These are phyloP conservation scores for Phycomyces blakesleeanus DNA, from an alignment of 192 early-diverging fungal species.

Conservation along the genomic window DNA sequence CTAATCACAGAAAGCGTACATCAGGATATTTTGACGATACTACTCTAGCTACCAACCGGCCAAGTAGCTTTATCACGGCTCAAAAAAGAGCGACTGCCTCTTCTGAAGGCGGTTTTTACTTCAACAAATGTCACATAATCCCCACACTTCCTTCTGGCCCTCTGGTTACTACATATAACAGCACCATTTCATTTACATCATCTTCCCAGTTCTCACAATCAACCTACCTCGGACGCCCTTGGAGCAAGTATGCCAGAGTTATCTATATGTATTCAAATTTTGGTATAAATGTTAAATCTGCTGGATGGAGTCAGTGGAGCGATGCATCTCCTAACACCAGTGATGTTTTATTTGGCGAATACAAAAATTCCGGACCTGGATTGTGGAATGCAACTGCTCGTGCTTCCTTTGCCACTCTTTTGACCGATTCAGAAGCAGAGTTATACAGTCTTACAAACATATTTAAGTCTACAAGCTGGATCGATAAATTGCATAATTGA, in stretches of 20 bases:
- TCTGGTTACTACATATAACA: too few species aligned
- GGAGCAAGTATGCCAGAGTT: conserved; percentile 14
- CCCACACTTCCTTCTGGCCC: too few species aligned
- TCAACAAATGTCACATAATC: too few species aligned
- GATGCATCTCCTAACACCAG: not conserved
- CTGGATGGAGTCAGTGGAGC: conserved; percentile 9
- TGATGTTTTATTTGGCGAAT: conserved; percentile 9
- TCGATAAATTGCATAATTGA: too few species aligned
- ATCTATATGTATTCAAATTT: conserved; percentile 12
- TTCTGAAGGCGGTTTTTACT: too few species aligned
- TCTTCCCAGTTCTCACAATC: not conserved
- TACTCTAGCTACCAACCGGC: not conserved
- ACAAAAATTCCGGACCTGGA: conserved; percentile 11
- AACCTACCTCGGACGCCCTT: conserved; percentile 18
- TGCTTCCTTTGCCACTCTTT: not conserved
- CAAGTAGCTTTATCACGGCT: conserved; percentile 8
- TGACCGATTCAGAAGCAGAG: too few species aligned
- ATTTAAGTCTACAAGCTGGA: too few species aligned
- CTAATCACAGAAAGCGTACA: too few species aligned
- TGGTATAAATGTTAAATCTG: conserved; percentile 2
- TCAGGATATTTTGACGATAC: too few species aligned
- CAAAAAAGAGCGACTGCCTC: not conserved
- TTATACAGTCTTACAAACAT: too few species aligned
- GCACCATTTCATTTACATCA: too few species aligned
- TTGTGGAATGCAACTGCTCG: not conserved